A percentile compares a stretch with the other conserved stretches of the same genome.
Evolutionary conservation across 2,329 filamentous ascomycete genomes (phyloP).

Genomic region (Phialophora tarda): DNA sequence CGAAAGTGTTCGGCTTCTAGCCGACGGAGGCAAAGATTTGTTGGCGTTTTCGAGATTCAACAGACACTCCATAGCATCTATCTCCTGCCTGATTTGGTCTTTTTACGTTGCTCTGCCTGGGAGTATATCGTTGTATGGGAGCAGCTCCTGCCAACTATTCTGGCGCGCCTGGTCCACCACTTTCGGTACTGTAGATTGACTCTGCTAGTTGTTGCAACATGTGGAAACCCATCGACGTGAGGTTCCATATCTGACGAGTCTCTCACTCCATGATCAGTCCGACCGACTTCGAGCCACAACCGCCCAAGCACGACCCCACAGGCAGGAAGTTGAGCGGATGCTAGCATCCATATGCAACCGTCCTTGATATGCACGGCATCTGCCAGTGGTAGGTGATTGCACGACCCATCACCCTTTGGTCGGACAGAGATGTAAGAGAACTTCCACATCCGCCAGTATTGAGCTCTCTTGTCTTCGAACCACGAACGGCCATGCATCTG

Average conservation of each 20-base stretch:
- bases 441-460: constrained; percentile 5
- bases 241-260: constrained; percentile 17
- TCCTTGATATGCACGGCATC: constrained; percentile 8
- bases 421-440: constrained; percentile 5
- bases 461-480: constrained; percentile 10
- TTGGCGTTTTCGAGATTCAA: constrained; percentile 35
- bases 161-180: constrained; percentile 25
- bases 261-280: constrained; percentile 21
- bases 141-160: constrained; percentile 47
- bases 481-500: constrained; percentile 2
- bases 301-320: constrained; percentile 1
- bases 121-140: constrained; percentile 71
- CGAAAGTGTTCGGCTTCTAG: constrained; percentile 9
- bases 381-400: constrained; percentile 2
- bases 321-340: constrained; percentile 1
- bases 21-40: constrained; percentile 24
- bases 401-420: constrained; percentile 7
- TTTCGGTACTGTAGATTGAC: constrained; percentile 26
- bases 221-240: constrained; percentile 21
- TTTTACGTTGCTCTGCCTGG: constrained; percentile 57
- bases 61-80: constrained; percentile 40
- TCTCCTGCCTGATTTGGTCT: constrained; percentile 37
- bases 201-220: constrained; percentile 29
- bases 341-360: constrained; percentile 7
- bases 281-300: constrained; percentile 13